A percentile compares a stretch with the other conserved stretches of the same genome.
These are phyloP conservation scores for Sherardia arvensis DNA, from an alignment of 257 asterid species.

Conservation along the genomic window DNA sequence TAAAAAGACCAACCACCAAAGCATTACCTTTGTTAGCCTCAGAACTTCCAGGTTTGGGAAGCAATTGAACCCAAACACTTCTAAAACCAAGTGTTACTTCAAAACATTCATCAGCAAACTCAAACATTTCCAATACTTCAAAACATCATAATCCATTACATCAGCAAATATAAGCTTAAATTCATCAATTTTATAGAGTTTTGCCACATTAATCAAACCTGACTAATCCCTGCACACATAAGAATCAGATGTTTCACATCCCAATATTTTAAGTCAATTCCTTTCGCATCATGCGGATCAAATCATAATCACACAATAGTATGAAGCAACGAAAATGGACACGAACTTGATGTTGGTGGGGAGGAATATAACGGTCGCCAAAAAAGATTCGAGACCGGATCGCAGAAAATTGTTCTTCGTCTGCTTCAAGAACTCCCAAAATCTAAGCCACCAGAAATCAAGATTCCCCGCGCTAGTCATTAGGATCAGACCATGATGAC, in stretches of 20 bases:
- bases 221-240: no score
- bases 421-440: background rate
- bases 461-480: constrained; percentile 3
- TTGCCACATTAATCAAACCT: background rate
- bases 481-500: background rate
- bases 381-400: background rate
- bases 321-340: background rate
- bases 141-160: background rate
- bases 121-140: background rate
- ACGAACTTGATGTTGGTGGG: background rate
- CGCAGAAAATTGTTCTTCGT: background rate
- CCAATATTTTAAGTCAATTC: background rate
- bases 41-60: no score
- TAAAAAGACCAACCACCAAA: no score
- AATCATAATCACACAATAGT: background rate
- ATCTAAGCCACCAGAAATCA: no score
- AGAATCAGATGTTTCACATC: no score
- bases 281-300: background rate
- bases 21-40: no score
- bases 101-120: no score
- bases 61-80: no score
- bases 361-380: background rate
- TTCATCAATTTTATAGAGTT: background rate
- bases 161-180: background rate
- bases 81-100: no score